Evolutionary conservation across 2,329 filamentous ascomycete species (phyloP).

Genomic region (Penicillium oxalicum): DNA sequence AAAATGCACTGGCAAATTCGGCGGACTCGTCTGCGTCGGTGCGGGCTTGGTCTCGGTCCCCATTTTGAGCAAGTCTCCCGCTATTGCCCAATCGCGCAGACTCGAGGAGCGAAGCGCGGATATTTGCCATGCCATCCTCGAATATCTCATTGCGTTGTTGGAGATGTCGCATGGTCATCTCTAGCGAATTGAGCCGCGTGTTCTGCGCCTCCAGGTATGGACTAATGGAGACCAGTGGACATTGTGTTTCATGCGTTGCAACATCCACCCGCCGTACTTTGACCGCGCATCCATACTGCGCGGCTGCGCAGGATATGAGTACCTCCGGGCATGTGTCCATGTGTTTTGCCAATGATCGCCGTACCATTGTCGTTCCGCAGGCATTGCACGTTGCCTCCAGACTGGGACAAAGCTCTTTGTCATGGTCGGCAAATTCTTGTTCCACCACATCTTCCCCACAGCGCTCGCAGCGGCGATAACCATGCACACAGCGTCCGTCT

Average conservation of each 20-base stretch:
- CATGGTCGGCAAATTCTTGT: conserved; percentile 47
- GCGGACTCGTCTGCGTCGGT: conserved; percentile 11
- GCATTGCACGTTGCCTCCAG: conserved; percentile 33
- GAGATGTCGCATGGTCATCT: conserved; percentile 40
- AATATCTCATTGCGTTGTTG: conserved; percentile 45
- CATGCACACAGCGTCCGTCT: conserved; percentile 49
- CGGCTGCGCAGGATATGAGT: conserved; percentile 33
- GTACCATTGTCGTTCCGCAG: conserved; percentile 31
- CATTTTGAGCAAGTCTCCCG: conserved; percentile 9
- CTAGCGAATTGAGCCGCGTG: conserved; percentile 39
- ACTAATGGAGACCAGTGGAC: conserved; percentile 45
- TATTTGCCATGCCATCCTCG: conserved; percentile 41
- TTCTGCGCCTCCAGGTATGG: conserved; percentile 43
- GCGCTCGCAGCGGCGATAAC: conserved; percentile 46
- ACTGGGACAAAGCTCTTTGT: conserved; percentile 33
- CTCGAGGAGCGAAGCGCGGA: conserved; percentile 35
- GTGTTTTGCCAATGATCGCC: conserved; percentile 32
- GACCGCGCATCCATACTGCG: conserved; percentile 40
- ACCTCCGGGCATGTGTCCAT: conserved; percentile 34
- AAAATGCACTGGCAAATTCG: conserved; percentile 23
- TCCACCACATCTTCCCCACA: conserved; percentile 51
- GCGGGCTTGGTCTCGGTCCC: conserved; percentile 9
- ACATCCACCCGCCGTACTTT: conserved; percentile 34
- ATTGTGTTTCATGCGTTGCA: conserved; percentile 43
- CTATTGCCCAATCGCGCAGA: conserved; percentile 18